A percentile compares a stretch with the other conserved stretches of the same genome.
Conservation (phyloP, 495 filamentous ascomycete species). For the Physcia stellaris region DNA sequence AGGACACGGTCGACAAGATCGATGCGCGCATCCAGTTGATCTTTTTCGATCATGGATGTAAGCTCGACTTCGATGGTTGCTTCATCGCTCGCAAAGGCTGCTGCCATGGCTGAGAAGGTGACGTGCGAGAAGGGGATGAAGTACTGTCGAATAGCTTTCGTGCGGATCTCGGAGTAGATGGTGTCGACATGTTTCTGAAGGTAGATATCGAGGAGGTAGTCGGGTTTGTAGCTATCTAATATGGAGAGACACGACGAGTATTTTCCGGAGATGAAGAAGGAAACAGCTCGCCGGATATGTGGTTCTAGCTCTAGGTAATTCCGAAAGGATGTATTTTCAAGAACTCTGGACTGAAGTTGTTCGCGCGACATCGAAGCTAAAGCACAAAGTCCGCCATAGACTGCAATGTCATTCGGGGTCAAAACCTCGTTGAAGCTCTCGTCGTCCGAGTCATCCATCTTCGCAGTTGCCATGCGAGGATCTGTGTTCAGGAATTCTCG, state of each 20-base stretch:
- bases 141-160: constrained; percentile 87
- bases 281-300: constrained; percentile 81
- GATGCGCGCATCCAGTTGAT: constrained; percentile 63
- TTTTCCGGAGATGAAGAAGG: constrained; percentile 74
- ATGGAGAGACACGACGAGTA: constrained; percentile 74
- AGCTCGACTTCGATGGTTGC: constrained; percentile 63
- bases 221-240: constrained; percentile 63
- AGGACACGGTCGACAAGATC: constrained; percentile 73
- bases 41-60: constrained; percentile 56
- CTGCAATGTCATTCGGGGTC: constrained; percentile 75
- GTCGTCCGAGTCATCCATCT: constrained; percentile 28
- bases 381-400: constrained; percentile 83
- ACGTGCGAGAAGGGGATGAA: constrained; percentile 68
- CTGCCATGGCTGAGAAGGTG: constrained; percentile 52
- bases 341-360: constrained; percentile 58
- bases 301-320: constrained; percentile 85
- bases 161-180: constrained; percentile 61
- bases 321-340: constrained; percentile 70
- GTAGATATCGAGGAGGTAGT: constrained; percentile 84
- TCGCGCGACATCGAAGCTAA: constrained; percentile 76
- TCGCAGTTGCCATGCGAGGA: constrained; percentile 16
- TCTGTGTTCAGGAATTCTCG: constrained; percentile 48
- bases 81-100: constrained; percentile 43
- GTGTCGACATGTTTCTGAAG: constrained; percentile 59
- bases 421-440: constrained; percentile 57